Percentiles rank a stretch among this genome's conserved stretches.
Conservation (phyloP, 2,329 filamentous ascomycete genomes). For the Talaromyces sp. region DNA sequence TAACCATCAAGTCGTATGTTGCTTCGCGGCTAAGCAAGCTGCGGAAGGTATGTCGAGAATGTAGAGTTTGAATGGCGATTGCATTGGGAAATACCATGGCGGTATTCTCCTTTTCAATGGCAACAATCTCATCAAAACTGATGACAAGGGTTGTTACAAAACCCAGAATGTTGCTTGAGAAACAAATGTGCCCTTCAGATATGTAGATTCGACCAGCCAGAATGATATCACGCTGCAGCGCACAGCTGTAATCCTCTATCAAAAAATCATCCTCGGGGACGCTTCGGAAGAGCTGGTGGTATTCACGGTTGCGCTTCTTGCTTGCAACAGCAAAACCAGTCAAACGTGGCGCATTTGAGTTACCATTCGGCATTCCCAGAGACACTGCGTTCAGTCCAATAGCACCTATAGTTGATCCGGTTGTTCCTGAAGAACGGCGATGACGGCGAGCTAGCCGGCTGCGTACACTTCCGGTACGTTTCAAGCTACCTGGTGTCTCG, state of each 20-base stretch:
- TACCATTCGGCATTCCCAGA: slow-evolving; percentile 58
- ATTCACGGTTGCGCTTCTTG: slow-evolving; percentile 93
- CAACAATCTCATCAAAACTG: slow-evolving; percentile 95
- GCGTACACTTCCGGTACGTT: slow-evolving; percentile 62
- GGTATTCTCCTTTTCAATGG: slow-evolving; percentile 93
- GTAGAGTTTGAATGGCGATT: slow-evolving; percentile 90
- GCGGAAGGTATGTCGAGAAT: slow-evolving; percentile 92
- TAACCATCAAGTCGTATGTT: slow-evolving; percentile 94
- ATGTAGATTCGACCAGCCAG: slow-evolving; percentile 92
- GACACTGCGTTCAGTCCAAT: slow-evolving; percentile 66
- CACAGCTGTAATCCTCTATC: slow-evolving; percentile 97
- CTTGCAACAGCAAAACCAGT: slow-evolving; percentile 95
- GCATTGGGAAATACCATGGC: slow-evolving; percentile 95
- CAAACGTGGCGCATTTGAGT: slow-evolving; percentile 63
- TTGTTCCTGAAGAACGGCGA: slow-evolving; percentile 74
- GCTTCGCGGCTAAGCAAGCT: slow-evolving; percentile 92
- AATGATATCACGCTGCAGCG: slow-evolving; percentile 89
- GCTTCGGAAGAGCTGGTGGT: slow-evolving; percentile 88
- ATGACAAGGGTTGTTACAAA: slow-evolving; percentile 98
- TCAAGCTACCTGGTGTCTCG: slow-evolving; percentile 46
- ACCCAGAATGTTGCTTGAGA: slow-evolving; percentile 96
- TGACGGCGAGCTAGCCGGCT: slow-evolving; percentile 66
- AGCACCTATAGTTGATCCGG: slow-evolving; percentile 64
- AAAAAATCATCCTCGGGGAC: slow-evolving; percentile 97
- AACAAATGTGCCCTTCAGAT: slow-evolving; percentile 95